Base-by-base conservation (phyloP, 257 asterid genomes). In the Fraxinus excelsior region DNA sequence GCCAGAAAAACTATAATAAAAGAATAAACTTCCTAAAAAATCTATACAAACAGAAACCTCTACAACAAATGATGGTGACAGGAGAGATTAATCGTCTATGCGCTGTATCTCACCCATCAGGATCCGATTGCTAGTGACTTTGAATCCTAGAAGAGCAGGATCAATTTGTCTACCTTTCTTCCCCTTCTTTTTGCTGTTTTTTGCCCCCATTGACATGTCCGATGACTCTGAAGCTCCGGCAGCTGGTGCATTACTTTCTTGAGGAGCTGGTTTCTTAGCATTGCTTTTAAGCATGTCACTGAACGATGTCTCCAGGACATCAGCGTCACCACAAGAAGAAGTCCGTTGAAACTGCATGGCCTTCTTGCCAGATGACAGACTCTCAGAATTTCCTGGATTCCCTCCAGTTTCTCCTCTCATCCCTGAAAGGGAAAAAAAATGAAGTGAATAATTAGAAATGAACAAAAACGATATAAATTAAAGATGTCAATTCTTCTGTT, bases 91-190 rank as follows among this genome's bases (percentile, higher is more conserved):
- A 84, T 96, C 99, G 28, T 93, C 99, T 76, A 90, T 23, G 49
- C 98, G 80, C 79, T 96, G 99, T 73, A 96, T 93, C 82, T 96
- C 99, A 7, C 99, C 99, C 99, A 96, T 96, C 97, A 93, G 84
- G 81, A 96, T 93, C 66, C 99, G 94, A 80, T 96, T 96, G 87
- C 99, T 96, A 1, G 97, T 88, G 9, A 96, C 99, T 87, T 93
- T 96, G 87, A 96, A 96, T 5, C 99, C 99, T 31, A 96, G 98
- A 74, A 96, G 95, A 60, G 99, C 97, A 2, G 99, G 99, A 68
- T 96, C 99, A 0, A 96, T 96, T 79, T 93, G 99, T 69, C 97
- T 88, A 72, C 99, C 99, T 80, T 93, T 96, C 87, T 96, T 96
- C 28, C 99, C 99, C 82, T 93, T 96, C 94, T 90, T 96, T 81